Base-by-base conservation (phyloP, 148 eudicot genomes). In the Persicaria maculosa region DNA sequence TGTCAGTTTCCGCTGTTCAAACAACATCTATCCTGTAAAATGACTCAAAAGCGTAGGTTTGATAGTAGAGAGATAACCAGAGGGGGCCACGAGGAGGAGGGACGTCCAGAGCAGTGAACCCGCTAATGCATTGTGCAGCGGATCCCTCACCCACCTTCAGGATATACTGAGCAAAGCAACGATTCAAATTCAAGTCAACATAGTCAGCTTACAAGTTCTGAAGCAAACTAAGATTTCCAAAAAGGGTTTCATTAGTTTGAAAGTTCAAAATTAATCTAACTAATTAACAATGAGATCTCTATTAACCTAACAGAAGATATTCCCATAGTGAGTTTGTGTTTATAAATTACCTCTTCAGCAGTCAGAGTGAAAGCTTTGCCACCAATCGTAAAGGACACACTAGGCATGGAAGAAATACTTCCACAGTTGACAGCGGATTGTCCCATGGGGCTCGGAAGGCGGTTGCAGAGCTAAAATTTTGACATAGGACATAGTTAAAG, bases 1-100 rank as follows among this genome's bases (percentile, higher is more conserved):
- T 31, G 14, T 52, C n/a, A 25, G 43, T 48, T 48, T 15, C 25
- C 10, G 36, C 4, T 36, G 22, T 58, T 54, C 40, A n/a, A 73
- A 15, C 36, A 3, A 3, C 14, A 3, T 58, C 64, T 14, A 20
- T 58, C n/a, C 20, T 17, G 7, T n/a, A 16, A n/a, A 17, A 31
- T 31, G 40, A 31, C 40, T 31, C 40, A 52, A 50, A 36, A 52
- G 47, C 4, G 14, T 22, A 43, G 5, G 25, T 36, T 12, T 16
- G 68, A 44, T 14, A 36, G 50, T 7, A 12, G 7, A 59, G 57
- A 74, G 31, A n/a, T 47, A 89, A 93, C 98, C 98, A 93, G 71
- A 93, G 90, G 22, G 98, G 97, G 74, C 98, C 98, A 59, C 84
- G 92, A 65, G 98, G 98, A 78, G 98, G 98, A 15, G 98, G 86